Evolutionary conservation across 2,329 filamentous ascomycete genomes (phyloP).

Genomic region (Teratosphaeria destructans): DNA sequence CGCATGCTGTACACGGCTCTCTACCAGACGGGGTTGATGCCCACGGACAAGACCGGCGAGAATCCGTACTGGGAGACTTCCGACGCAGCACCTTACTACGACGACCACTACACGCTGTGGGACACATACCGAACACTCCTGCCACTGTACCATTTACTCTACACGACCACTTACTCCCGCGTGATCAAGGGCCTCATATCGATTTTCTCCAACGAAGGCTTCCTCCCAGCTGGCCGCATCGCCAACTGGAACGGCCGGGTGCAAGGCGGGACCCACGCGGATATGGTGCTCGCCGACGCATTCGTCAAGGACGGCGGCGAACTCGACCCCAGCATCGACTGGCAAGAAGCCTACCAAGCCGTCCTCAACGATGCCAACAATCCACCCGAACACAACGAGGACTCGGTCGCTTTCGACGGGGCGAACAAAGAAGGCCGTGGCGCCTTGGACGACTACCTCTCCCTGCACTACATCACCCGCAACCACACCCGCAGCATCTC

Average conservation of each 20-base stretch:
- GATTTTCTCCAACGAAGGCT: conserved; percentile 55
- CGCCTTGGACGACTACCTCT: conserved; percentile 56
- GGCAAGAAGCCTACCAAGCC: conserved; percentile 49
- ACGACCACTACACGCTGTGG: conserved; percentile 63
- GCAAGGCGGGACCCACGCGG: conserved; percentile 58
- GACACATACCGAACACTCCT: conserved; percentile 53
- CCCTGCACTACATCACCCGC: conserved; percentile 52
- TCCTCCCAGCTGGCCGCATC: conserved; percentile 58
- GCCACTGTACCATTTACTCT: conserved; percentile 52
- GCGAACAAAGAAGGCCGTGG: conserved; percentile 59
- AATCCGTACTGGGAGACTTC: conserved; percentile 45
- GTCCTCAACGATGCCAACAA: conserved; percentile 57
- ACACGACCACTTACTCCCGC: conserved; percentile 53
- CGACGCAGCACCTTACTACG: conserved; percentile 54
- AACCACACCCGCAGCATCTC: conserved; percentile 49
- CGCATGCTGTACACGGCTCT: conserved; percentile 33
- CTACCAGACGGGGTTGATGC: conserved; percentile 60
- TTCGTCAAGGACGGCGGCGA: conserved; percentile 50
- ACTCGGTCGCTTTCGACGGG: conserved; percentile 45
- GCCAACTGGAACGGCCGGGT: conserved; percentile 58
- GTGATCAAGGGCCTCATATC: conserved; percentile 57
- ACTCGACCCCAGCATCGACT: conserved; percentile 40
- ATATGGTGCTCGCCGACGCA: conserved; percentile 59
- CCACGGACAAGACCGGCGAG: conserved; percentile 40
- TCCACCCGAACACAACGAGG: conserved; percentile 48